Evolutionary conservation across 73 alveolate species (phyloP).

Genomic region (Paramecium octaurelia): DNA sequence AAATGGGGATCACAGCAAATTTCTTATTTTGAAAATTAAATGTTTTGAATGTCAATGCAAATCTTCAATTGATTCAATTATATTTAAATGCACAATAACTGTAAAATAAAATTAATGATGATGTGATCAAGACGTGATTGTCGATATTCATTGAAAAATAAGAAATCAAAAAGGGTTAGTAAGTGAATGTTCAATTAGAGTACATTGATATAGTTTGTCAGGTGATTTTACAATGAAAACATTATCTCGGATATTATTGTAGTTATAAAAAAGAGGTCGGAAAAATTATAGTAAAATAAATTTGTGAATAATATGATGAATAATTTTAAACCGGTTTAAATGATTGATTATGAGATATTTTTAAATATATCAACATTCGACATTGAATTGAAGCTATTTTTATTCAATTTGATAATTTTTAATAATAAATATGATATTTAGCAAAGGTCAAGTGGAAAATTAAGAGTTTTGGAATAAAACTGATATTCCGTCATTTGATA

Average conservation of each 20-base stretch:
- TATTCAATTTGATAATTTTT: slow-evolving; percentile 4
- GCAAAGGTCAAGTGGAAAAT: slow-evolving; percentile 1
- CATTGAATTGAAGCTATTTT: not conserved
- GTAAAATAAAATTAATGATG: not conserved
- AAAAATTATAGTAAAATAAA: not conserved
- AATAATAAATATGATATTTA: not conserved
- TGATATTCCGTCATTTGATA: not conserved
- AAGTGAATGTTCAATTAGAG: not conserved
- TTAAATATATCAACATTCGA: not conserved
- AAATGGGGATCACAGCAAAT: not conserved
- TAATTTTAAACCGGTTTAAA: not conserved
- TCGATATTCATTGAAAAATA: not conserved
- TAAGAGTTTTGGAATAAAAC: slow-evolving; percentile 20
- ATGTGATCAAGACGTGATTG: not conserved
- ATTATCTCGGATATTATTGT: not conserved
- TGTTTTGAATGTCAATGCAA: not conserved
- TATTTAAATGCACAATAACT: not conserved
- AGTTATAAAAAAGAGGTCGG: not conserved
- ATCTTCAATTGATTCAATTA: not conserved
- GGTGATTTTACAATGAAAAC: not conserved
- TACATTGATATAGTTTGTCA: not conserved
- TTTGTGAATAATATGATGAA: not conserved
- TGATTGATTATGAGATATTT: not conserved
- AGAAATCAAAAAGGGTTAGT: not conserved
- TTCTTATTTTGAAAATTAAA: not conserved